These are phyloP conservation scores for Pythium volutum DNA, from an alignment of 352 stramenopile genomes.

Conservation along the genomic window DNA sequence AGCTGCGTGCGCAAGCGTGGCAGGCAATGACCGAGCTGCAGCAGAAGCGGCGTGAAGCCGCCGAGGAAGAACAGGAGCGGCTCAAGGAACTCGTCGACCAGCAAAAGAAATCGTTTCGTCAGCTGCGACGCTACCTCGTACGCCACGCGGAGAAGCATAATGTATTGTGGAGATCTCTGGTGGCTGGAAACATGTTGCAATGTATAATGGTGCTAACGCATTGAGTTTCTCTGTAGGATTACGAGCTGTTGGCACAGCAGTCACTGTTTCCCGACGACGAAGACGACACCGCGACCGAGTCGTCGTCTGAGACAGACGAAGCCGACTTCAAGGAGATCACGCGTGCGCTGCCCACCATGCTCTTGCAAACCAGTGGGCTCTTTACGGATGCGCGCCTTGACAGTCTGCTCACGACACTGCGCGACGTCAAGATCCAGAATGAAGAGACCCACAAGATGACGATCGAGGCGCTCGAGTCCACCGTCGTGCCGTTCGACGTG, in stretches of 20 bases:
- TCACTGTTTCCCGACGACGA: constrained; percentile 2
- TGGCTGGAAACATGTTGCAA: too few relatives aligned
- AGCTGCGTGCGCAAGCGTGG: constrained; percentile 9
- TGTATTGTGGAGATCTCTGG: background rate
- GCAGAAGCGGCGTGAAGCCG: constrained; percentile 8
- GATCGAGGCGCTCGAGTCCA: constrained; percentile 16
- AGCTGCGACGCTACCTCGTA: constrained; percentile 7
- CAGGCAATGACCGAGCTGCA: constrained; percentile 14
- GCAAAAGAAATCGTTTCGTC: constrained; percentile 12
- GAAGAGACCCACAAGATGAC: constrained; percentile 8
- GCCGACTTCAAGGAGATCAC: constrained; percentile 11
- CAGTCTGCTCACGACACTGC: background rate
- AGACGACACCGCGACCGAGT: constrained; percentile 3
- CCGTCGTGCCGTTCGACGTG: constrained; percentile 14
- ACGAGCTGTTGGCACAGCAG: background rate
- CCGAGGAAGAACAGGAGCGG: constrained; percentile 5
- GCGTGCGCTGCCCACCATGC: constrained; percentile 7
- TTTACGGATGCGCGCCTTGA: constrained; percentile 9
- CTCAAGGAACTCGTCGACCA: constrained; percentile 9
- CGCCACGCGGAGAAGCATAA: constrained; percentile 5
- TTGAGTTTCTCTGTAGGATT: background rate
- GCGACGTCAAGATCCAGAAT: constrained; percentile 10
- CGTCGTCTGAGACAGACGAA: background rate
- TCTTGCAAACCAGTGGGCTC: constrained; percentile 7
- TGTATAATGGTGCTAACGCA: too few relatives aligned